Conservation (phyloP, 1,284 basidiomycete species). For the Trametes pubescens region DNA sequence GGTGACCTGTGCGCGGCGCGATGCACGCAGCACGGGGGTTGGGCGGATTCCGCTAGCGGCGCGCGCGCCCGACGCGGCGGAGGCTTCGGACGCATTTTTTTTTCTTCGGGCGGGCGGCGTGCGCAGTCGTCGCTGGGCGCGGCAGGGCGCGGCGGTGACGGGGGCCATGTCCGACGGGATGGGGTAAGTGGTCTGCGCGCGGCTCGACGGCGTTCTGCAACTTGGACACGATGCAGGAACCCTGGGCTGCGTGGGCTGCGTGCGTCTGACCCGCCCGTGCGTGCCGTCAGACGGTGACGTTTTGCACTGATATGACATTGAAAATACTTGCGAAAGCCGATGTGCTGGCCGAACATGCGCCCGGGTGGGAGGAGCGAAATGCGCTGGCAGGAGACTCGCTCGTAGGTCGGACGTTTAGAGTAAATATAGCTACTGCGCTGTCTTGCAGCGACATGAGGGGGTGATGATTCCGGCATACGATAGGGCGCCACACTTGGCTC, state of each 20-base stretch:
- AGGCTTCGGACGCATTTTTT: constrained; percentile 2
- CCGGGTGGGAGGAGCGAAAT: background rate
- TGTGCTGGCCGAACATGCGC: background rate
- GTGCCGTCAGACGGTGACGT: background rate
- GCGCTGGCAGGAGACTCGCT: background rate
- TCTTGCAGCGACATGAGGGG: background rate
- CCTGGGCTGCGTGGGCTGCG: background rate
- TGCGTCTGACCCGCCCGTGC: background rate
- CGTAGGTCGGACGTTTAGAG: background rate
- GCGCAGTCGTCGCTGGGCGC: background rate
- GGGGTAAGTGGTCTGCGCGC: too few species aligned
- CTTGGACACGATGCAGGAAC: background rate
- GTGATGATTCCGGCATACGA: background rate
- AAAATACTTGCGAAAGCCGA: background rate
- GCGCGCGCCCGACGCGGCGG: background rate
- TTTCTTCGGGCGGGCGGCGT: constrained; percentile 1
- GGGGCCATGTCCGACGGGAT: too few species aligned
- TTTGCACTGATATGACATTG: background rate
- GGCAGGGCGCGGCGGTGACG: too few species aligned
- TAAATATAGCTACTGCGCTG: background rate
- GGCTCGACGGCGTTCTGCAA: background rate
- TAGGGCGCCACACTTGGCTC: background rate
- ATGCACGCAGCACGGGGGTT: too few species aligned
- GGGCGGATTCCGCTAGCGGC: background rate
- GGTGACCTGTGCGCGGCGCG: background rate